Evolutionary conservation across 306 rosid species (phyloP), one percentile per base, ranked within the genome.

Genomic region (Sindora glabra): DNA sequence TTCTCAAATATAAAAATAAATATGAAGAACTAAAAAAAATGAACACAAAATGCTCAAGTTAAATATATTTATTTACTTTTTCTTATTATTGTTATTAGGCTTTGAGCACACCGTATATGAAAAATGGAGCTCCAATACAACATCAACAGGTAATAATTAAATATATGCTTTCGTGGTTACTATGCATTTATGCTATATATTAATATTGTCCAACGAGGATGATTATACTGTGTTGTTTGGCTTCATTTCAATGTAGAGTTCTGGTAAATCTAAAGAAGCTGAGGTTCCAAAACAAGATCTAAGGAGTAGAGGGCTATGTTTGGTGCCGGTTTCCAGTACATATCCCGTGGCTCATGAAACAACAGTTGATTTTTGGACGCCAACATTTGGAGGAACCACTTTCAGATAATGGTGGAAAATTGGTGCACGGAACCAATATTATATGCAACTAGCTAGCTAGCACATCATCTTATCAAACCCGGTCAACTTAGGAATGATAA

Each of bases 311-410:
- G 99, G 99, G 55, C 82, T 94, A 22, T 94, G 99, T 58, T 76
- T 94, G 74, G 99, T 94, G 48, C 99, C 99, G 0, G 83, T 84
- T 71, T 89, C 99, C 5, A 94, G 89, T 62, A 94, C 97, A 59
- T 89, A 78, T 69, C 99, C 97, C 0, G 83, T 89, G 37, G 82
- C 97, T 51, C 99, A 89, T 57, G 99, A 86, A 72, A 81, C 79
- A 34, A 64, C 97, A 0, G 90, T 94, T 30, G 97, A 94, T 80
- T 89, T 94, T 74, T 94, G 99, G 99, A 94, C 94, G 6, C 95
- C 97, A 49, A 82, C 95, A 60, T 94, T 82, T 30, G 95, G 90
- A 72, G 97, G 90, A 57, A 70, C n/a, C n/a, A n/a, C 86, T 27
- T 84, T 77, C 64, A 80, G 99, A 84, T 92, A 76, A 72, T 64